phyloP scores from a whole-genome alignment of 176 grass and related monocot species.

The Aegilops sharonensis region DNA sequence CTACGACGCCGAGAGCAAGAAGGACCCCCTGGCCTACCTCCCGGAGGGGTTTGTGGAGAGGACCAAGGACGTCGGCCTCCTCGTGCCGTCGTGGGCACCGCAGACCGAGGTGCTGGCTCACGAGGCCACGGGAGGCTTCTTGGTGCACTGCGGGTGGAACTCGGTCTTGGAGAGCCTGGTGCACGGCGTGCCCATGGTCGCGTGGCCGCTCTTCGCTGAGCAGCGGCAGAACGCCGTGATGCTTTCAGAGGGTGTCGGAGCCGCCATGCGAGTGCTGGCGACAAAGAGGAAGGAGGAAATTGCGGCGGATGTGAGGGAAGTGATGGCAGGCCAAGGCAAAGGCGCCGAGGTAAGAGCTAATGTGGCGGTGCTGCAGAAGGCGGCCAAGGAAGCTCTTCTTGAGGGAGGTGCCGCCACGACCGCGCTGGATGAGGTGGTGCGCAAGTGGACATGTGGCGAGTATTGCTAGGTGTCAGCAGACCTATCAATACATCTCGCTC shows the following conservation, averaged over 20 bases:
- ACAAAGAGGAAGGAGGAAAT: slow-evolving; percentile 2
- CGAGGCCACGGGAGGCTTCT: slow-evolving; percentile 38
- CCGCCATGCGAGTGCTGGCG: slow-evolving; percentile 16
- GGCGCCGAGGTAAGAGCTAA: slow-evolving; percentile 13
- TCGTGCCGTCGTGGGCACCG: neutral
- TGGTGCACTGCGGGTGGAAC: slow-evolving; percentile 25
- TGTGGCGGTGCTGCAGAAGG: slow-evolving; percentile 26
- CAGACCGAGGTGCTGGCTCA: slow-evolving; percentile 42
- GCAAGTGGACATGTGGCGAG: neutral
- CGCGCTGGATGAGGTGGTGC: slow-evolving; percentile 12
- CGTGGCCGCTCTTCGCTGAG: slow-evolving; percentile 59
- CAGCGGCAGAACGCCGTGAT: slow-evolving; percentile 53
- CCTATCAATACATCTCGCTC: too few relatives aligned
- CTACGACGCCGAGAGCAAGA: slow-evolving; percentile 42
- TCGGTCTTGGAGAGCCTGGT: neutral
- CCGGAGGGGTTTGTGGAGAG: slow-evolving; percentile 12
- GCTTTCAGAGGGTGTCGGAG: neutral
- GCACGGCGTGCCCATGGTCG: slow-evolving; percentile 56
- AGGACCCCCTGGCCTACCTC: slow-evolving; percentile 31
- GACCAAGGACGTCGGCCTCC: neutral
- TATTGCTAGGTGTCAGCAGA: too few relatives aligned
- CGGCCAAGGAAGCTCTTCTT: neutral
- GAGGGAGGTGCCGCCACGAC: neutral
- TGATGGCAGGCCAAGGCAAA: slow-evolving; percentile 28
- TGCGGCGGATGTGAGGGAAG: slow-evolving; percentile 15